phyloP scores from a whole-genome alignment of 2,329 filamentous ascomycete genomes.

The Dryadomyces sulphureus region DNA sequence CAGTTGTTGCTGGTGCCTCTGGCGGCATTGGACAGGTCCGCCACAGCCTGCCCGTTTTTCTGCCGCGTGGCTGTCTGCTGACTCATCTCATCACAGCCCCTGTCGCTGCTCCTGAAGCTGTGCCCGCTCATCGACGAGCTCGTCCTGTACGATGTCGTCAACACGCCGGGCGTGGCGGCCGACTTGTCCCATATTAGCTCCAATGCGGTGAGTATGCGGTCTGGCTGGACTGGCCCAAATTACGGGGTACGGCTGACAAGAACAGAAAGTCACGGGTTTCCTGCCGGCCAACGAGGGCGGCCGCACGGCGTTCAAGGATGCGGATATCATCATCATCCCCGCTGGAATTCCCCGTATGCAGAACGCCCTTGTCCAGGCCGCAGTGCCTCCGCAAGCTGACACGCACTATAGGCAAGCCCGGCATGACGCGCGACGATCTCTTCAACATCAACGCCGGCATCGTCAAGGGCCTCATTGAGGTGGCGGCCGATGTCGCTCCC shows the following conservation, averaged over 20 bases:
- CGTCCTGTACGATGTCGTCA: slow-evolving; percentile 97
- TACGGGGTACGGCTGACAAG: neutral
- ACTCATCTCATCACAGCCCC: slow-evolving; percentile 42
- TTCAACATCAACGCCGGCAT: slow-evolving; percentile 99
- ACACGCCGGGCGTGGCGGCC: slow-evolving; percentile 89
- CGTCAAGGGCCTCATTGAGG: slow-evolving; percentile 84
- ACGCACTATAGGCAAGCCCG: slow-evolving; percentile 93
- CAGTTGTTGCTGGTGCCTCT: slow-evolving; percentile 83
- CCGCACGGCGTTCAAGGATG: slow-evolving; percentile 78
- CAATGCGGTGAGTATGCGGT: slow-evolving; percentile 47
- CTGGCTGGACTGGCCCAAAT: slow-evolving; percentile 1
- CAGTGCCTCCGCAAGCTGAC: neutral
- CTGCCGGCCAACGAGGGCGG: slow-evolving; percentile 76
- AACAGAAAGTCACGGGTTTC: slow-evolving; percentile 71
- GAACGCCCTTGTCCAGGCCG: neutral
- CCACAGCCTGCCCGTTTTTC: neutral
- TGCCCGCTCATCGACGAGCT: slow-evolving; percentile 82
- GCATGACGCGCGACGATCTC: slow-evolving; percentile 97
- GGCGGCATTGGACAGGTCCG: slow-evolving; percentile 96
- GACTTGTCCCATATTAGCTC: slow-evolving; percentile 97
- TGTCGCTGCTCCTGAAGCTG: slow-evolving; percentile 92
- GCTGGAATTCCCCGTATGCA: slow-evolving; percentile 87
- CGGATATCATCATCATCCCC: slow-evolving; percentile 92
- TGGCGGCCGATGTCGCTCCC: slow-evolving; percentile 72
- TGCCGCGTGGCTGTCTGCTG: slow-evolving; percentile 4